phyloP scores from a whole-genome alignment of 805 yeast species.

The Candida andamanensis region DNA sequence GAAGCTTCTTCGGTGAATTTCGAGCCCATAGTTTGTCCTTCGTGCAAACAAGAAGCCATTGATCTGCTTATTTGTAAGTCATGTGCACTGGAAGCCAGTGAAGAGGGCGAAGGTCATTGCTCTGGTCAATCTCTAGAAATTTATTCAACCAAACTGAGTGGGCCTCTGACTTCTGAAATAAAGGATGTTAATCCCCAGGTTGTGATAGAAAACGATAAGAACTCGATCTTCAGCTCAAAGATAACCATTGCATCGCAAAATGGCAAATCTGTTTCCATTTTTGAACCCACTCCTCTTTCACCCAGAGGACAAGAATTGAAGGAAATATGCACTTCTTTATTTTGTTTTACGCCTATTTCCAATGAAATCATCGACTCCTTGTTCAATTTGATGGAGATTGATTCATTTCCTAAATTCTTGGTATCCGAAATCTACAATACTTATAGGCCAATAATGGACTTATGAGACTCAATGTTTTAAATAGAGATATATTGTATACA shows the following conservation, averaged over 20 bases:
- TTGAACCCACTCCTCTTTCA: slow-evolving; percentile 6
- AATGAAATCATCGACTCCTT: slow-evolving; percentile 47
- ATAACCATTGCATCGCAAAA: not conserved
- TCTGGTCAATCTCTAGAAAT: not conserved
- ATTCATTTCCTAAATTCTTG: slow-evolving; percentile 69
- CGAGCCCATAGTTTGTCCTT: too few species aligned
- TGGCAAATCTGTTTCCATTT: not conserved
- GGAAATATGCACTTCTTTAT: slow-evolving; percentile 10
- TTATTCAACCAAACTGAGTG: not conserved
- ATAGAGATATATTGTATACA: not conserved
- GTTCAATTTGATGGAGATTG: slow-evolving; percentile 59
- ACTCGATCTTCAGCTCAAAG: slow-evolving; percentile 6
- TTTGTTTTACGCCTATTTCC: slow-evolving; percentile 30
- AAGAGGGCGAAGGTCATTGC: not conserved
- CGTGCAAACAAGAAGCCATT: too few species aligned
- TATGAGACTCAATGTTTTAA: not conserved
- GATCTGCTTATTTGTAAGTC: too few species aligned
- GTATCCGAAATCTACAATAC: slow-evolving; percentile 8
- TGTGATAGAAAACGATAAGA: slow-evolving; percentile 1
- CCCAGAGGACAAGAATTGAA: slow-evolving; percentile 9
- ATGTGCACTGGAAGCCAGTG: not conserved
- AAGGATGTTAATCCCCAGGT: not conserved
- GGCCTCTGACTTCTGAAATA: not conserved
- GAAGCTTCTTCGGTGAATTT: too few species aligned
- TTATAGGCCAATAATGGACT: slow-evolving; percentile 3